phyloP scores from a whole-genome alignment of 805 yeast genomes.

The Pichia cephalocereana region DNA sequence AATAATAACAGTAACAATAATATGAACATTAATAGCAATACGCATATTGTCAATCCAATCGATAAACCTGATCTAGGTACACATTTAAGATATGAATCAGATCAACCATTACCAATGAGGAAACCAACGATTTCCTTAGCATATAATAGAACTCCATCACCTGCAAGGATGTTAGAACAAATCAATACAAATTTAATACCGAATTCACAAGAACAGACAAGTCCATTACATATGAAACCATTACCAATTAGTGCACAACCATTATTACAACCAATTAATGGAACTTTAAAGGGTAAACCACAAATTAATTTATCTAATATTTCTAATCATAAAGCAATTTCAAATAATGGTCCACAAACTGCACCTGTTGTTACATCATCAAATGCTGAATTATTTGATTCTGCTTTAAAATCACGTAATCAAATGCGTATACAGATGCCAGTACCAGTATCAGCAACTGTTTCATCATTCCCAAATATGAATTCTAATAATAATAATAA shows the following conservation, averaged over 20 bases:
- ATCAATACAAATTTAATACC: constrained; percentile 7
- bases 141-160: constrained; percentile 38
- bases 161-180: constrained; percentile 27
- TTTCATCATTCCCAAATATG: not conserved
- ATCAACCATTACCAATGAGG: constrained; percentile 18
- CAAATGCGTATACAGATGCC: constrained; percentile 69
- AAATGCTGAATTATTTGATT: constrained; percentile 17
- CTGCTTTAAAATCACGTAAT: constrained; percentile 35
- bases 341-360: constrained; percentile 21
- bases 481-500: too few species aligned
- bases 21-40: too few species aligned
- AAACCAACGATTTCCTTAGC: constrained; percentile 28
- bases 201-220: constrained; percentile 7
- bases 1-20: not conserved
- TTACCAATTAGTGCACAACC: constrained; percentile 35
- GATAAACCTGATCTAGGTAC: not conserved
- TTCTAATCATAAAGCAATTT: not conserved
- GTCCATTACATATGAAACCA: constrained; percentile 42
- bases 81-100: constrained; percentile 1
- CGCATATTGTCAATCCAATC: too few species aligned
- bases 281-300: constrained; percentile 6
- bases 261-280: constrained; percentile 47
- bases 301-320: not conserved
- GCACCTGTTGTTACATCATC: constrained; percentile 18
- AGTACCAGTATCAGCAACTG: constrained; percentile 38